Conservation (phyloP, 169 alveolate species). For the Cryptosporidium viatorum region DNA sequence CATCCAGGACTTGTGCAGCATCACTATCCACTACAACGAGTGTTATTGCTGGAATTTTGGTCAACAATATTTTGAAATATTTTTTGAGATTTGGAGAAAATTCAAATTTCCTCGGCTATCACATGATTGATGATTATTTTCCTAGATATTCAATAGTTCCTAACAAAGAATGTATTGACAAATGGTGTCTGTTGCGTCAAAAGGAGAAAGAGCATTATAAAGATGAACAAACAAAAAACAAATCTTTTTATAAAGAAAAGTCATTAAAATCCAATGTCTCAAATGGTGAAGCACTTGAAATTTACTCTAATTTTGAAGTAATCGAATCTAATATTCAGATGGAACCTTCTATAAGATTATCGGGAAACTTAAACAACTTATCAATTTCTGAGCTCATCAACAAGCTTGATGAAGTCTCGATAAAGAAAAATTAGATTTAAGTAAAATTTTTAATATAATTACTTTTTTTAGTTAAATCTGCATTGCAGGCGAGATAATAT, state of each 20-base stretch:
- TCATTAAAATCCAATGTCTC: background rate
- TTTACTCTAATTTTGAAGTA: background rate
- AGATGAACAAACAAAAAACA: slow-evolving; percentile 15
- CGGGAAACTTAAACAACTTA: background rate
- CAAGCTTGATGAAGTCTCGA: slow-evolving; percentile 1
- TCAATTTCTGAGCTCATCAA: background rate
- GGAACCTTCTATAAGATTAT: background rate
- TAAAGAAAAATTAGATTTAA: background rate
- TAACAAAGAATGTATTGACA: slow-evolving; percentile 91
- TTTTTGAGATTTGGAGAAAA: slow-evolving; percentile 91
- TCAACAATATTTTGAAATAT: slow-evolving; percentile 92
- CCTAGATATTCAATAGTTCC: slow-evolving; percentile 89
- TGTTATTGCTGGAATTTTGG: slow-evolving; percentile 94
- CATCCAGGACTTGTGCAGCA: slow-evolving; percentile 97
- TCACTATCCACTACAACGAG: slow-evolving; percentile 96
- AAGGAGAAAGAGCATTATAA: slow-evolving; percentile 71
- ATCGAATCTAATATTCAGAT: slow-evolving; percentile 1
- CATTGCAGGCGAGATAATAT: background rate
- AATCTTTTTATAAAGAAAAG: slow-evolving; percentile 45
- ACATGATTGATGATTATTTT: slow-evolving; percentile 91
- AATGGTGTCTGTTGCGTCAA: slow-evolving; percentile 83
- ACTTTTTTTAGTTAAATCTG: background rate
- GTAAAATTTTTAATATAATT: background rate
- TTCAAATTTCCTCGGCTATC: slow-evolving; percentile 89
- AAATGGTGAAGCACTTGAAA: background rate